These are phyloP conservation scores for Podospora pseudopauciseta DNA, from an alignment of 495 filamentous ascomycete genomes.

Conservation along the genomic window DNA sequence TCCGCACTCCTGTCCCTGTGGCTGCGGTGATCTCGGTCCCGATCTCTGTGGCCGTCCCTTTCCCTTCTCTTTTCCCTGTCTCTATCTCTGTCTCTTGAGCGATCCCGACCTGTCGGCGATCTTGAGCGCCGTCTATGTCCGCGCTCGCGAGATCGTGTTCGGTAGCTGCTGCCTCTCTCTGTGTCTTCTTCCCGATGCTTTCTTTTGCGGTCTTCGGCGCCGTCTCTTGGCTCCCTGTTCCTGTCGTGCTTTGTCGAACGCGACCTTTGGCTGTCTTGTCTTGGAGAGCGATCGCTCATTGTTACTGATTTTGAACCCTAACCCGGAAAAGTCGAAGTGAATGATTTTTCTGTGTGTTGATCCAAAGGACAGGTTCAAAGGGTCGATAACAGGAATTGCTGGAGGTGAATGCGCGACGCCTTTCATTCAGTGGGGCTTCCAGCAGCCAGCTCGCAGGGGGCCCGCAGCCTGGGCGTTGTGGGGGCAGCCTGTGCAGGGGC, in stretches of 20 bases:
- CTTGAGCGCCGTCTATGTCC: slow-evolving; percentile 35
- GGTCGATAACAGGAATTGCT: background rate
- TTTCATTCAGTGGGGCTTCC: background rate
- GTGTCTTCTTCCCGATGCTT: slow-evolving; percentile 19
- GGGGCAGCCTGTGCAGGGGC: background rate
- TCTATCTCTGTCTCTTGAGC: slow-evolving; percentile 23
- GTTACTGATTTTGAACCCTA: background rate
- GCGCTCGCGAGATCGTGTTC: slow-evolving; percentile 29
- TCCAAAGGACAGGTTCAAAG: background rate
- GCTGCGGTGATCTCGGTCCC: slow-evolving; percentile 7
- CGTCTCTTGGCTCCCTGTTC: slow-evolving; percentile 3
- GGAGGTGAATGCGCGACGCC: background rate
- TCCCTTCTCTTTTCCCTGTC: slow-evolving; percentile 21
- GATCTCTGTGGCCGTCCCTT: slow-evolving; percentile 19
- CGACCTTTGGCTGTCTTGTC: slow-evolving; percentile 16
- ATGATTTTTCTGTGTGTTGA: background rate
- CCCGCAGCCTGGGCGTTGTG: slow-evolving; percentile 9
- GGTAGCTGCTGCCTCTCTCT: slow-evolving; percentile 20
- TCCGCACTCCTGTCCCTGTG: slow-evolving; percentile 6
- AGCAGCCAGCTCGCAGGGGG: too few relatives aligned
- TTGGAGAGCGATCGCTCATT: slow-evolving; percentile 23
- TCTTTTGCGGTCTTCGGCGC: slow-evolving; percentile 12
- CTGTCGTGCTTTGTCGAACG: slow-evolving; percentile 21
- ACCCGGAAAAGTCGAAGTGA: too few relatives aligned
- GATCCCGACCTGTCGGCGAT: slow-evolving; percentile 33